Base-by-base conservation (phyloP, 495 filamentous ascomycete genomes). In the Hypomontagnella submonticulosa region DNA sequence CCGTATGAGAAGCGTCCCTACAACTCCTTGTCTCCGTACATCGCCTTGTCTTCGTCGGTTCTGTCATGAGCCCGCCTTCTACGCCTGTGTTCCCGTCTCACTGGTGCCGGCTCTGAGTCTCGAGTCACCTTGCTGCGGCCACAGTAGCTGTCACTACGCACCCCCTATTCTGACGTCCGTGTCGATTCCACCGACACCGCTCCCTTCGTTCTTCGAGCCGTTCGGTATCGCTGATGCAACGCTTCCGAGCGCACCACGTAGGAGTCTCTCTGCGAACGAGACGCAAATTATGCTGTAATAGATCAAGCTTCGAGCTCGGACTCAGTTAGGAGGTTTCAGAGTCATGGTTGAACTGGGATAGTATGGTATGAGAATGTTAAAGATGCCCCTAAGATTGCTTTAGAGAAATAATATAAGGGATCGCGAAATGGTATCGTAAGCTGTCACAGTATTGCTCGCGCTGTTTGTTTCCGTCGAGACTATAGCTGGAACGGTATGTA, bases 51-150 rank as follows among this genome's bases (percentile, higher is more conserved):
- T 19, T 8, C 55, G 59, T 32, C 34, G 41, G 30, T 16, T 47
- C 13, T 53, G 44, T 12, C 65, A 63, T 7, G 59, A 68, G 27
- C 59, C 42, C 8, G 43, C 52, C 19, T 10, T 49, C 6, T 68
- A 68, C 36, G 55, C 65, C 30, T 68, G 54, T 16, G 65, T 68
- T 27, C 54, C 65, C 30, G 54, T 68, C 19, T 62, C 65, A 12
- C 20, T 68, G 7, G 49, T 68, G 8, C 59, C 65, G 32, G 53
- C 65, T 23, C 50, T 68, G 0, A 55, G 65, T 13, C 59, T 68
- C 32, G 65, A 68, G 32, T 16, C 54, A 13, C 20, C 59, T 1
- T 63, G 50, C 37, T 63, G 59, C 13, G 37, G 59, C 12, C 65
- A 67, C n/a, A 18, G n/a, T 12, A 40, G 19, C 48, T 57, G 47